phyloP scores from a whole-genome alignment of 805 yeast species.

The Hanseniaspora singularis region DNA sequence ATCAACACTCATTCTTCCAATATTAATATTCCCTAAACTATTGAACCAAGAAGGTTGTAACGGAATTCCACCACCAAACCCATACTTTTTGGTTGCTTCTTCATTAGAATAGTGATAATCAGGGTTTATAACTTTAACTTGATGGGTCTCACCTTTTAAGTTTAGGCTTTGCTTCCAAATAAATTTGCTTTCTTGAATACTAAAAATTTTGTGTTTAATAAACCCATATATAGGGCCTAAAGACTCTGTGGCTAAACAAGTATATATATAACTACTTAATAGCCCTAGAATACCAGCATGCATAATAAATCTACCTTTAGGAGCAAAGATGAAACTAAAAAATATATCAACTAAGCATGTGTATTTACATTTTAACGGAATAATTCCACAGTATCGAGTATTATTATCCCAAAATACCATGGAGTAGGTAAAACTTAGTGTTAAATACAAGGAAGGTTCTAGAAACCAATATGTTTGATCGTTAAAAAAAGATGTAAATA shows the following conservation, averaged over 20 bases:
- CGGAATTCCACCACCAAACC: slow-evolving; percentile 13
- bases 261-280: slow-evolving; percentile 46
- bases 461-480: slow-evolving; percentile 5
- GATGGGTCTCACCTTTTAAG: not conserved
- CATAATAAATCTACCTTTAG: slow-evolving; percentile 34
- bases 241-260: slow-evolving; percentile 50
- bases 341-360: slow-evolving; percentile 34
- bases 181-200: not conserved
- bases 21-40: not conserved
- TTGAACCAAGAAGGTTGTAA: slow-evolving; percentile 13
- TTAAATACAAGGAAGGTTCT: slow-evolving; percentile 6
- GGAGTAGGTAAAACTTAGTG: slow-evolving; percentile 50
- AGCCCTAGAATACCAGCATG: slow-evolving; percentile 39
- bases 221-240: slow-evolving; percentile 36
- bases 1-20: not conserved
- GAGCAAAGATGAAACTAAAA: slow-evolving; percentile 34
- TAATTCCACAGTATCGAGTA: slow-evolving; percentile 42
- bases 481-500: slow-evolving; percentile 3
- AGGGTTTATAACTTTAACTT: slow-evolving; percentile 1
- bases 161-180: not conserved
- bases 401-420: slow-evolving; percentile 41
- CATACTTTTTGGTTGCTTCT: not conserved
- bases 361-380: slow-evolving; percentile 45
- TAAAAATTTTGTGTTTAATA: slow-evolving; percentile 16
- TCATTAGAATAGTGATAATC: not conserved